Percentiles rank a stretch among this genome's conserved stretches.
Evolutionary conservation across 169 alveolate species (phyloP).

Genomic region (Babesia sp.): DNA sequence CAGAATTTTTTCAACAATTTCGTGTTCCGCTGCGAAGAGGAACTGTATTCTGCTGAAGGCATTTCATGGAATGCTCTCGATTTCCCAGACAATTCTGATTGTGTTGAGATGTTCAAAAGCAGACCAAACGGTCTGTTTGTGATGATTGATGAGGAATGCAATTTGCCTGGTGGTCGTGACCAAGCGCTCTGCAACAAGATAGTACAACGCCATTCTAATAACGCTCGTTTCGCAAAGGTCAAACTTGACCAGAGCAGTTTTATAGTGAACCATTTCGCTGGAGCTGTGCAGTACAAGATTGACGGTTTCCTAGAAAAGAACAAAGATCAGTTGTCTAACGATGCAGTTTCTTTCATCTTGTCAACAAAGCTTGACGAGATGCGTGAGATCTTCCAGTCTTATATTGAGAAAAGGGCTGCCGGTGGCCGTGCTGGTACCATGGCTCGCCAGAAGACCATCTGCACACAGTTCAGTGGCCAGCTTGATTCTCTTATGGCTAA

Average conservation of each 20-base stretch:
- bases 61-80: slow-evolving; percentile 93
- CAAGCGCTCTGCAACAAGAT: slow-evolving; percentile 80
- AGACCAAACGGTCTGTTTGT: slow-evolving; percentile 83
- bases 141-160: slow-evolving; percentile 92
- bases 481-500: slow-evolving; percentile 86
- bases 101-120: slow-evolving; percentile 91
- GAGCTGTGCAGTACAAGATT: slow-evolving; percentile 91
- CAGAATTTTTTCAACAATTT: slow-evolving; percentile 92
- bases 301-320: slow-evolving; percentile 94
- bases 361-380: slow-evolving; percentile 56
- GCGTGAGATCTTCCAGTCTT: slow-evolving; percentile 63
- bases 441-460: slow-evolving; percentile 77
- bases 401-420: slow-evolving; percentile 31
- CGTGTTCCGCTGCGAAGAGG: slow-evolving; percentile 93
- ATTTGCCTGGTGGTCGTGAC: slow-evolving; percentile 89
- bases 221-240: slow-evolving; percentile 78
- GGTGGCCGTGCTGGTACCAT: slow-evolving; percentile 18
- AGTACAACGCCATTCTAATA: slow-evolving; percentile 68
- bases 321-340: slow-evolving; percentile 89
- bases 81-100: slow-evolving; percentile 94
- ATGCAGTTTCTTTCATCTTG: slow-evolving; percentile 67
- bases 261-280: slow-evolving; percentile 94
- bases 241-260: slow-evolving; percentile 82
- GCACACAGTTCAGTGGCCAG: slow-evolving; percentile 89
- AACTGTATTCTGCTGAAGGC: slow-evolving; percentile 89